phyloP scores from a whole-genome alignment of 1,284 basidiomycete species.

The Athelia psychrophila region DNA sequence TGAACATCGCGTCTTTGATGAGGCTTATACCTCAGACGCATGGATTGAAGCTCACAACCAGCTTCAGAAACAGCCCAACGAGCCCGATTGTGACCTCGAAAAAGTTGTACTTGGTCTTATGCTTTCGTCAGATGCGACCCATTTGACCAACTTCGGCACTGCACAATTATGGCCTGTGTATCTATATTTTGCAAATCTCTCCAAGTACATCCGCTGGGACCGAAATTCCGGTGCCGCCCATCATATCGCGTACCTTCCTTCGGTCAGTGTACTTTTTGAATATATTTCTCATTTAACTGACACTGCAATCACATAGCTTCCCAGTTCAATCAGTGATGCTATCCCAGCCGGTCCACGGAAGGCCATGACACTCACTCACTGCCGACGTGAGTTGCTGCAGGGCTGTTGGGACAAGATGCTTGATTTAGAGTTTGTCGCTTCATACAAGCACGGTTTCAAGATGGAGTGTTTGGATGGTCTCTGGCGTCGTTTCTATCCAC shows the following conservation, averaged over 20 bases:
- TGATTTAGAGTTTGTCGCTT: conserved; percentile 15
- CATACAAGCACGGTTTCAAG: conserved; percentile 15
- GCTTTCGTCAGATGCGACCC: conserved; percentile 35
- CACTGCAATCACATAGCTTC: background rate
- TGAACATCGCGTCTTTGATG: conserved; percentile 19
- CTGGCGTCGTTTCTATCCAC: conserved; percentile 12
- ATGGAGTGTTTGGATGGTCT: conserved; percentile 14
- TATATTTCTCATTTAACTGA: background rate
- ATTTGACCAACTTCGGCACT: conserved; percentile 31
- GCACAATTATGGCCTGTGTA: conserved; percentile 36
- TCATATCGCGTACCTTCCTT: conserved; percentile 31
- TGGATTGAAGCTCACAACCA: conserved; percentile 24
- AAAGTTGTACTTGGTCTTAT: conserved; percentile 25
- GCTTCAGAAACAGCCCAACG: conserved; percentile 12
- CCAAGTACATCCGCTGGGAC: conserved; percentile 27
- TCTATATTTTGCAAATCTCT: conserved; percentile 31
- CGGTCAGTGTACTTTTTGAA: conserved; percentile 14
- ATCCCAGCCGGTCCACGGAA: background rate
- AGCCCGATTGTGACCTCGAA: conserved; percentile 16
- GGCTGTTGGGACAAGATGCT: conserved; percentile 15
- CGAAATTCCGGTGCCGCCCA: conserved; percentile 24
- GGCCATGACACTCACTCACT: conserved; percentile 12
- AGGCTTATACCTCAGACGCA: conserved; percentile 28
- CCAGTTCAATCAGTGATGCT: background rate
- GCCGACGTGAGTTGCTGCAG: conserved; percentile 21